phyloP scores from a whole-genome alignment of 108 stramenopile species.

The Asterionellopsis glacialis region DNA sequence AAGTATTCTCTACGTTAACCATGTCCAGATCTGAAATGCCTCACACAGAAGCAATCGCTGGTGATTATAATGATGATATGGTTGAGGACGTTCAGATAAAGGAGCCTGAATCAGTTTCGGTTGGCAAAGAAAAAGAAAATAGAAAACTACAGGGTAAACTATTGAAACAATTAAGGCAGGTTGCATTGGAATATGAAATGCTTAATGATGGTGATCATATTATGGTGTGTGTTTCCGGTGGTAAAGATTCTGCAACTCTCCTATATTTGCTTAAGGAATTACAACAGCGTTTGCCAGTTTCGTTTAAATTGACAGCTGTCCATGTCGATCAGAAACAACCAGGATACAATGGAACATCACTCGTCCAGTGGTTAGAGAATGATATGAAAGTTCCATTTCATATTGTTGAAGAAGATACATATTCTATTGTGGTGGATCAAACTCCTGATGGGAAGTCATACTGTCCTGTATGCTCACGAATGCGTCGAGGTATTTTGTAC shows the following conservation, averaged over 20 bases:
- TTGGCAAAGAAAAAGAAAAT: background rate
- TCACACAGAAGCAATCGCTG: no score
- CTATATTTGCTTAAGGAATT: constrained; percentile 24
- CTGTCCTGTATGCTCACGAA: constrained; percentile 30
- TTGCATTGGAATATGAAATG: constrained; percentile 34
- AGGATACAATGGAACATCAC: constrained; percentile 36
- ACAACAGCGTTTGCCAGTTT: constrained; percentile 19
- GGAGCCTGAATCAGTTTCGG: background rate
- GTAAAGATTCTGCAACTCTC: constrained; percentile 47
- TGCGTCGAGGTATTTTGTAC: constrained; percentile 39
- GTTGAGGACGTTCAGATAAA: no score
- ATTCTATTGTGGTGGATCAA: constrained; percentile 43
- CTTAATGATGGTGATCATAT: constrained; percentile 41
- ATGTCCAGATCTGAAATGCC: no score
- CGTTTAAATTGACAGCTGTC: constrained; percentile 37
- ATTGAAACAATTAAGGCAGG: constrained; percentile 28
- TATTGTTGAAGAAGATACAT: constrained; percentile 44
- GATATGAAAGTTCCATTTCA: constrained; percentile 17
- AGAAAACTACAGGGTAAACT: constrained; percentile 33
- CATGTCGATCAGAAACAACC: constrained; percentile 60
- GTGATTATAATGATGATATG: no score
- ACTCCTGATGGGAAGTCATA: constrained; percentile 32
- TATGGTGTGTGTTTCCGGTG: constrained; percentile 40
- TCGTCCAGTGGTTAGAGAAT: constrained; percentile 31
- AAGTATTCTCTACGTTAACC: no score